Base-by-base conservation (phyloP, 306 rosid genomes). In the Parietaria judaica region DNA sequence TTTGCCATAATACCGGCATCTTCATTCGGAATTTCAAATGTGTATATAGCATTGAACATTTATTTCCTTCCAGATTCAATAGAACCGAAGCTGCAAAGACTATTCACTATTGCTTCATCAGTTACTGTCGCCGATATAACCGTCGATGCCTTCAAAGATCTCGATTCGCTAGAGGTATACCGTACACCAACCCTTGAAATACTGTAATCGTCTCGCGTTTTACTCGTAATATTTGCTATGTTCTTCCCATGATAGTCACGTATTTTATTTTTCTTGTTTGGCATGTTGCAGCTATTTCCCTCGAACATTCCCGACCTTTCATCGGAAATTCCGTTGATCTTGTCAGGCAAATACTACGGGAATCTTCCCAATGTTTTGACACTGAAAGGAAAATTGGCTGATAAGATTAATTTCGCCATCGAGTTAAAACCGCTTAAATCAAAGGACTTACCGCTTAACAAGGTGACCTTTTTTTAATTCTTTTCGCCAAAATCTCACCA, bases 291-390 rank as follows among this genome's bases (percentile, higher is more conserved):
- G 98, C 70, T 82, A 65, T 82, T 75, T 81, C 99, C 96, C 35
- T 61, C 59, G 47, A 77, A 67, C 62, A 80, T 86, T 45, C 95
- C 86, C 4, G 96, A 92, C 83, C 85, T 92, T 70, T 84, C 94
- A 51, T 73, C 61, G 64, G 85, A 66, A 72, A 79, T 73, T 75
- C 94, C 94, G 15, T 73, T 92, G 78, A 79, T 92, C 44, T 51
- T 92, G 73, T 88, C 99, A 23, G 99, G 96, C 64, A 81, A 96
- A 88, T 92, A 79, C 58, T 76, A 76, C 66, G 95, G 99, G 72
- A 63, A 69, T 50, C 76, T 92, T 76, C 95, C 99, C 6, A 76
- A 76, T 36, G 61, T 67, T 17, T 53, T 92, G 50, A 76, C 79
- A 80, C 79, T 86, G 44, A 67, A 75, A 43, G 96, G 99, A 64